Evolutionary conservation across 176 grass and related monocot genomes (phyloP).

Genomic region (Luzula sylvatica): DNA sequence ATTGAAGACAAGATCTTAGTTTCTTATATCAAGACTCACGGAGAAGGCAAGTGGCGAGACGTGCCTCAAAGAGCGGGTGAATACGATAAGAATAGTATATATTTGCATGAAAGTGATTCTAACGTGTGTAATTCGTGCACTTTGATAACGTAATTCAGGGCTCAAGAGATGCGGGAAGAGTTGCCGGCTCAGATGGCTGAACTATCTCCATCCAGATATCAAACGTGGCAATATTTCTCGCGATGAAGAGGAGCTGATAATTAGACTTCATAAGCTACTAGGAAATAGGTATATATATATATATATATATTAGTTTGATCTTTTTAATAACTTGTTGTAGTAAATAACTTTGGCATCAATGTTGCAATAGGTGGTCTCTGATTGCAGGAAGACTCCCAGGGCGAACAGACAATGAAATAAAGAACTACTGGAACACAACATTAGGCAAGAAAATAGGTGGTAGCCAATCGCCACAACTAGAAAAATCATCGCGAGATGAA

Average conservation of each 20-base stretch:
- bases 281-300: conserved; percentile 39
- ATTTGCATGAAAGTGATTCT: neutral
- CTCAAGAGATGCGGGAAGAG: conserved; percentile 73
- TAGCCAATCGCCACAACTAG: neutral
- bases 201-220: conserved; percentile 71
- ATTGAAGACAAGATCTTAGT: conserved; percentile 49
- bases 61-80: conserved; percentile 56
- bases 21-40: conserved; percentile 52
- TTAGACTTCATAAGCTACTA: conserved; percentile 76
- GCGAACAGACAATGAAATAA: conserved; percentile 99
- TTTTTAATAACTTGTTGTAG: too few relatives aligned
- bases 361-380: conserved; percentile 56
- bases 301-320: neutral
- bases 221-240: conserved; percentile 73
- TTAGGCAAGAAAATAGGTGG: conserved; percentile 36
- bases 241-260: conserved; percentile 87
- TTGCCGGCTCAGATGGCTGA: conserved; percentile 72
- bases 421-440: conserved; percentile 95
- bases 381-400: conserved; percentile 82
- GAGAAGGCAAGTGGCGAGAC: conserved; percentile 65
- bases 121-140: too few relatives aligned
- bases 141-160: conserved; percentile 16
- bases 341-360: neutral
- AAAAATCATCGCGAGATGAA: neutral
- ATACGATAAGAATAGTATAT: neutral